phyloP scores from a whole-genome alignment of 352 stramenopile species.

The Globisporangium recalcitrans region DNA sequence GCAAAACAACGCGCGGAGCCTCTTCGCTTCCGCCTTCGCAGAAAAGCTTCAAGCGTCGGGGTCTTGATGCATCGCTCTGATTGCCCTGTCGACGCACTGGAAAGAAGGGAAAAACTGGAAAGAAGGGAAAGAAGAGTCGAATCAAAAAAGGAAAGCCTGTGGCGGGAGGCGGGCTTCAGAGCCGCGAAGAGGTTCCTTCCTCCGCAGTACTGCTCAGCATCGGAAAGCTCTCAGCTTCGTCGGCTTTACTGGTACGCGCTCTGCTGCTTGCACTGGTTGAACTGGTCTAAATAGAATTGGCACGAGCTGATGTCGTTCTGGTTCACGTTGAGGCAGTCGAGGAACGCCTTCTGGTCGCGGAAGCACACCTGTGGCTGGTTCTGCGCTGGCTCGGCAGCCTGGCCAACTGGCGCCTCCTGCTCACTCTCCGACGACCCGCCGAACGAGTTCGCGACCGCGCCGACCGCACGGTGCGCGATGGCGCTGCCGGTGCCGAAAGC shows the following conservation, averaged over 20 bases:
- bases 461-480: slow-evolving; percentile 92
- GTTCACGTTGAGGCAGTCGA: slow-evolving; percentile 84
- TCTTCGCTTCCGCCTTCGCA: not conserved
- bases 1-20: not conserved
- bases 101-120: not conserved
- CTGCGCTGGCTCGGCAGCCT: slow-evolving; percentile 31
- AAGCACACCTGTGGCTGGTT: slow-evolving; percentile 54
- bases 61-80: not conserved
- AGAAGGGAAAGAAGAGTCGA: not conserved
- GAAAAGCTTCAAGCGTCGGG: not conserved
- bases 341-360: slow-evolving; percentile 74
- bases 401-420: slow-evolving; percentile 22
- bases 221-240: not conserved
- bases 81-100: not conserved
- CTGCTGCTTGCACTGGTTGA: slow-evolving; percentile 84
- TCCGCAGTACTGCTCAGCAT: slow-evolving; percentile 4
- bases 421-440: slow-evolving; percentile 32
- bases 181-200: not conserved
- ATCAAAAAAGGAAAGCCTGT: not conserved
- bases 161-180: not conserved
- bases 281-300: slow-evolving; percentile 87
- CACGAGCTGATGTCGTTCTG: slow-evolving; percentile 84
- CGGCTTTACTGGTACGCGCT: slow-evolving; percentile 55
- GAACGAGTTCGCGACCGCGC: slow-evolving; percentile 68
- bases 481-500: slow-evolving; percentile 96